Percentiles rank a stretch among this genome's conserved stretches.
phyloP scores from a whole-genome alignment of 2,329 filamentous ascomycete genomes.

The Apiospora aurea region DNA sequence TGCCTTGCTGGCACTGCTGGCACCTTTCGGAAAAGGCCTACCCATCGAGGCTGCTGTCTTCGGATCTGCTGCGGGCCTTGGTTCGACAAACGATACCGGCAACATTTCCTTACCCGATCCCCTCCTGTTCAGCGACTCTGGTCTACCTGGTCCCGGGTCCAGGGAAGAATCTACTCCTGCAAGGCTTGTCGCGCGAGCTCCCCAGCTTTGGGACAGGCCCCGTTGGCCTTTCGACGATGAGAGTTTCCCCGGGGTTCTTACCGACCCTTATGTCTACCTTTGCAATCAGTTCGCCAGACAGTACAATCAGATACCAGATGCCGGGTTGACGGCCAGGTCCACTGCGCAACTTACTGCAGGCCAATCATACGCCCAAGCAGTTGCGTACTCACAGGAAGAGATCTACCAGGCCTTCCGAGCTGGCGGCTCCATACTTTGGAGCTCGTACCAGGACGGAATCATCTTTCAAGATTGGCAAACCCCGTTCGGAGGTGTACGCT shows the following conservation, averaged over 20 bases:
- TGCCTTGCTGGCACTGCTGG: neutral
- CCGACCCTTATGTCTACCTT: neutral
- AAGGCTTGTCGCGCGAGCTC: neutral
- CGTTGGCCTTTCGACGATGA: neutral
- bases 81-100: neutral
- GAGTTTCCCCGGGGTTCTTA: neutral
- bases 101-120: neutral
- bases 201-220: neutral
- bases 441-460: neutral
- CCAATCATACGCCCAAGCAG: neutral
- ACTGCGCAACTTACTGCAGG: neutral
- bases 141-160: neutral
- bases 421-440: neutral
- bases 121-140: neutral
- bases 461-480: neutral
- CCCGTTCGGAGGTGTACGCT: neutral
- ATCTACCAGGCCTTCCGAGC: neutral
- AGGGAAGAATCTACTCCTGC: neutral
- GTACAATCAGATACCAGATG: neutral
- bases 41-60: neutral
- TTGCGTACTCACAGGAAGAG: neutral
- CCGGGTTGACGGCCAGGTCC: fast-evolving
- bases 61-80: neutral
- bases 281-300: neutral
- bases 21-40: neutral